Percentiles rank a stretch among this genome's conserved stretches.
phyloP scores from a whole-genome alignment of 768 basidiomycete genomes.

The Fomitopsis serialis region DNA sequence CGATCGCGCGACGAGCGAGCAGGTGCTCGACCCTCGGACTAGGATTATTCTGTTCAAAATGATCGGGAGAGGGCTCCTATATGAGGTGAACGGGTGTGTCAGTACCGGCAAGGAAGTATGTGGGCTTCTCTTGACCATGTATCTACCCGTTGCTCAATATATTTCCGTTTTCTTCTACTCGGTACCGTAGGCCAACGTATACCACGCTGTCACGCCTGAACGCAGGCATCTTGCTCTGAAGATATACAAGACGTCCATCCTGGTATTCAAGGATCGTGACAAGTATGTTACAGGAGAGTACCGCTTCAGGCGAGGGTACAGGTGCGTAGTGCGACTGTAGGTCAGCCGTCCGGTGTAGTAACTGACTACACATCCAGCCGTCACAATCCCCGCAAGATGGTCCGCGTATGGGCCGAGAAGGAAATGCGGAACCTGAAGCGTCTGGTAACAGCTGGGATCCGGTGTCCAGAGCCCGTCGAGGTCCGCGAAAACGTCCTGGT shows the following conservation, averaged over 20 bases:
- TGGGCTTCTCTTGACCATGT: background rate
- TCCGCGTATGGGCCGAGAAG: conserved; percentile 97
- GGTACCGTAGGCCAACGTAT: conserved; percentile 81
- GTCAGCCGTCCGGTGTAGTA: background rate
- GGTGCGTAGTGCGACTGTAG: conserved; percentile 22
- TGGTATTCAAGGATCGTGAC: conserved; percentile 96
- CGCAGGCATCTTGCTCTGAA: conserved; percentile 80
- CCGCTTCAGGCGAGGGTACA: conserved; percentile 89
- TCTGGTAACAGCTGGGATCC: conserved; percentile 75
- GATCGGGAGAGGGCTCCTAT: conserved; percentile 84
- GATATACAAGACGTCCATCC: conserved; percentile 97
- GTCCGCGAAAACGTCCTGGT: conserved; percentile 96
- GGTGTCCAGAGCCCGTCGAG: conserved; percentile 85
- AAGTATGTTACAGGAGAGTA: conserved; percentile 94
- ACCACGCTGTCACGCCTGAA: conserved; percentile 69
- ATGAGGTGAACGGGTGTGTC: conserved; percentile 92
- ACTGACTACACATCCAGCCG: conserved; percentile 31
- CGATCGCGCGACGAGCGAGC: conserved; percentile 94
- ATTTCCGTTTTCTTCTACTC: background rate
- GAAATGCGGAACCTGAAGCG: conserved; percentile 95
- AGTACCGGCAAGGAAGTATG: conserved; percentile 96
- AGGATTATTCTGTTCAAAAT: conserved; percentile 93
- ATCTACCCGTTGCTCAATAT: background rate
- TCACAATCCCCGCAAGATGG: conserved; percentile 97
- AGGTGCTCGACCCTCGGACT: conserved; percentile 95